phyloP scores from a whole-genome alignment of 495 filamentous ascomycete genomes.

The Penicillium odoratum region DNA sequence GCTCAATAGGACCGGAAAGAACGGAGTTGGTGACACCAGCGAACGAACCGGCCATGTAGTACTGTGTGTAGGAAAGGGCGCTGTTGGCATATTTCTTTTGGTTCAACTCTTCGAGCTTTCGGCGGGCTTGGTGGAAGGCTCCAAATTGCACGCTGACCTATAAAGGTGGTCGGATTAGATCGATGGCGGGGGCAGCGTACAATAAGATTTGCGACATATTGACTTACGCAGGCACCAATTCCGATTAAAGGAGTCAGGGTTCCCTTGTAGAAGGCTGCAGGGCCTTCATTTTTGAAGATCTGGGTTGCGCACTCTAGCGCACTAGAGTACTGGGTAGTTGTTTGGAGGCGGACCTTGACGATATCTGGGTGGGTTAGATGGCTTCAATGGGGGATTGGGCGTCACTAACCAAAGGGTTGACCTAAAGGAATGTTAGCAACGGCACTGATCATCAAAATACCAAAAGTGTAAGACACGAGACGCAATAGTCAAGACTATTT shows the following conservation, averaged over 20 bases:
- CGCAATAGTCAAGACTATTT: neutral
- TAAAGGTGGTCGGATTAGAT: constrained; percentile 12
- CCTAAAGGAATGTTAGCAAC: constrained; percentile 55
- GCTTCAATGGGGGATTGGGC: constrained; percentile 5
- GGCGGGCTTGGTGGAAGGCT: constrained; percentile 89
- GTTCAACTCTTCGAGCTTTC: constrained; percentile 77
- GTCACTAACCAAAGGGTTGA: constrained; percentile 78
- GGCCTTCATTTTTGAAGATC: constrained; percentile 86
- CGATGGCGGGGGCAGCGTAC: neutral
- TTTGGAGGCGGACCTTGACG: constrained; percentile 96
- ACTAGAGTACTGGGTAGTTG: constrained; percentile 73
- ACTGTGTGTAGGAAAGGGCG: constrained; percentile 74
- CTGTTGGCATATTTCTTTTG: constrained; percentile 50
- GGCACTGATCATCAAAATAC: neutral
- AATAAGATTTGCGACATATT: neutral
- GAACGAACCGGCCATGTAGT: constrained; percentile 87
- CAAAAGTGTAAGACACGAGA: neutral
- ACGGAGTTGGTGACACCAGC: constrained; percentile 88
- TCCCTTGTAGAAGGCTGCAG: constrained; percentile 95
- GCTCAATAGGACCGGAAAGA: constrained; percentile 91
- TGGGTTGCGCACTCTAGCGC: constrained; percentile 77
- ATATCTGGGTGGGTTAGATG: constrained; percentile 64
- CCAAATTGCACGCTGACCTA: constrained; percentile 94
- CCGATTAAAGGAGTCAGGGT: constrained; percentile 94
- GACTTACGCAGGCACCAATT: constrained; percentile 87